Base-by-base conservation (phyloP, 495 filamentous ascomycete species). In the Penicillium odoratum region DNA sequence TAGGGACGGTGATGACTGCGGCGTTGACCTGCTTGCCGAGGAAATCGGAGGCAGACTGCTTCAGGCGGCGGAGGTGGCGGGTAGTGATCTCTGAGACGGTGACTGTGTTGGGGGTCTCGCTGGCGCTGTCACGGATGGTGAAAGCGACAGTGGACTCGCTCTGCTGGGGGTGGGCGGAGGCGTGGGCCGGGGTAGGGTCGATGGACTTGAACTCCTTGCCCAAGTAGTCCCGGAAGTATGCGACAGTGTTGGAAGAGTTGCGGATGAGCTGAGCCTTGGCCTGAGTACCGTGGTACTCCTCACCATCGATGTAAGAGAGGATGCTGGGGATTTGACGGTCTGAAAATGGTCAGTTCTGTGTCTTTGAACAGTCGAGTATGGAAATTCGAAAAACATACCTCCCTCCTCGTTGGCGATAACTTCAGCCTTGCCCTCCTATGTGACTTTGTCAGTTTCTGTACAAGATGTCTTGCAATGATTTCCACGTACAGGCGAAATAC, bases 361-460 rank as follows among this genome's bases (percentile, higher is more conserved):
- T 63, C 55, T 46, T 40, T 31, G 30, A 25, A 33, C 52, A 21
- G 50, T 48, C 29, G 26, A 46, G 21, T 46, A 43, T 7, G 53
- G 62, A 56, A 21, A 46, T 53, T 21, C 40, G 16, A 45, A 50
- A 31, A 33, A 67, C 87, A 70, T 69, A 94, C 92, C 92, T 83
- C 94, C 94, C 75, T 98, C 94, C 76, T 98, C 95, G 76, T 98
- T 98, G 57, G 95, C 94, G 74, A 98, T 98, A 65, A 98, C 93
- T 71, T 96, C 92, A 59, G 92, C 88, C 77, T 93, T 96, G 73
- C 93, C 93, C 64, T 98, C 94, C 80, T 88, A 64, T 60, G 66
- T 16, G 40, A n/a, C 13, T 26, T 26, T 47, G 21, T 57, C 45
- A 62, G 63, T 69, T 18, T 60, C 55, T 43, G 43, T 51, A 4